Conservation (phyloP, 768 basidiomycete species). For the Tremella mesenterica region DNA sequence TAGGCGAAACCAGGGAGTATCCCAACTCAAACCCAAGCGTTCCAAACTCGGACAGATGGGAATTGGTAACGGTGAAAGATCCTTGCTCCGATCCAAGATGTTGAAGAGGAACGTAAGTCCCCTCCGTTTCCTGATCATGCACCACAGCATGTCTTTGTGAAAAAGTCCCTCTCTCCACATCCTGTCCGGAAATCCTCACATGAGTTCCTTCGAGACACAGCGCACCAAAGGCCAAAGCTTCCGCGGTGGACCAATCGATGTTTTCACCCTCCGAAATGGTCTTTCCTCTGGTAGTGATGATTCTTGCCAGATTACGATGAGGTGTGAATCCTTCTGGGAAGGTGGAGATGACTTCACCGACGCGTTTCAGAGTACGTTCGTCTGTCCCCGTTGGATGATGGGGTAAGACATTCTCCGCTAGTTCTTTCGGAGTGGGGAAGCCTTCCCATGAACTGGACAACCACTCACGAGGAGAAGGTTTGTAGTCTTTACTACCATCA, state of each 20-base stretch:
- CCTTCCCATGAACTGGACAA: constrained; percentile 95
- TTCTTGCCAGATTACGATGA: constrained; percentile 89
- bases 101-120: constrained; percentile 80
- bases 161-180: constrained; percentile 98
- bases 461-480: constrained; percentile 92
- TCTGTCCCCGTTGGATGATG: constrained; percentile 76
- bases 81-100: constrained; percentile 80
- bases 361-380: constrained; percentile 63
- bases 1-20: constrained; percentile 93
- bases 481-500: constrained; percentile 89
- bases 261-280: constrained; percentile 79
- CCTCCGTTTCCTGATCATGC: constrained; percentile 88
- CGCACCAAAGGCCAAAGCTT: constrained; percentile 90
- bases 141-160: constrained; percentile 95
- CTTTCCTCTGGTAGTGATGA: constrained; percentile 77
- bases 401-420: constrained; percentile 87
- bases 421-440: constrained; percentile 92
- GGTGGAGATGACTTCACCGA: constrained; percentile 78
- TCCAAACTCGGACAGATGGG: constrained; percentile 90
- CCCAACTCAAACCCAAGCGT: constrained; percentile 94
- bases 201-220: constrained; percentile 88
- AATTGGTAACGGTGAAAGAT: constrained; percentile 92
- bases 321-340: constrained; percentile 77
- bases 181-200: constrained; percentile 91
- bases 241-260: constrained; percentile 98